Base-by-base conservation (phyloP, 1,284 basidiomycete species). In the Ustilago tritici region DNA sequence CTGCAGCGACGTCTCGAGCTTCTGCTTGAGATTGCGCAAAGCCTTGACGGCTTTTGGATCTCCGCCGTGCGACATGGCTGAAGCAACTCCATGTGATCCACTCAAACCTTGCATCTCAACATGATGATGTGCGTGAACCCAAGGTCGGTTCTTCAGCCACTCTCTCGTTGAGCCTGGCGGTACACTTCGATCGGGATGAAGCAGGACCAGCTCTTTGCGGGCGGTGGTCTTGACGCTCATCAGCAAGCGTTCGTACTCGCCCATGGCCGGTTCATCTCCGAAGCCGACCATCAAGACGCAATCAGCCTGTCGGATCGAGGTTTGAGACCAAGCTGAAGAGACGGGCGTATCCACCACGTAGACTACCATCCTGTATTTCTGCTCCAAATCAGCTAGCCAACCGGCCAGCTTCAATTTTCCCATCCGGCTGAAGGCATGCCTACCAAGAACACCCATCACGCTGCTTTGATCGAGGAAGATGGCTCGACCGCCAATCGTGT, bases 81-180 rank as follows among this genome's bases (percentile, higher is more conserved):
- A 57, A 1, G 74, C 61, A 1, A 46, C 43, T 8, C 36, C 87
- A 84, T 32, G 88, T 79, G 78, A 87, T 85, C 68, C 76, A 1
- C 85, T 79, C n/a, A 84, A 78, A 34, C 87, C 93, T 0, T 92
- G 90, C 60, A 96, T 88, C 85, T 96, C 94, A 61, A 96, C 91
- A 83, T 97, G 95, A 59, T 94, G 91, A 83, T 96, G 94, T 76
- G 93, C 93, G 85, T 95, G 92, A 5, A 98, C 89, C 95, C 96
- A 99, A 17, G 95, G 93, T 56, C 96, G 93, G 62, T 94, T 94
- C 90, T 95, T 95, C 54, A 99, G 89, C 96, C 96, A 99, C 85
- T 93, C 93, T 60, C 96, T 90, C 34, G 97, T 99, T 11, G 94
- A 95, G 3, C 97, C 96, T 3, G 95, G 92, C 3, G 90, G 88